Percentiles rank a stretch among this genome's conserved stretches.
Evolutionary conservation across 306 rosid genomes (phyloP).

Genomic region (Mimosa pudica): DNA sequence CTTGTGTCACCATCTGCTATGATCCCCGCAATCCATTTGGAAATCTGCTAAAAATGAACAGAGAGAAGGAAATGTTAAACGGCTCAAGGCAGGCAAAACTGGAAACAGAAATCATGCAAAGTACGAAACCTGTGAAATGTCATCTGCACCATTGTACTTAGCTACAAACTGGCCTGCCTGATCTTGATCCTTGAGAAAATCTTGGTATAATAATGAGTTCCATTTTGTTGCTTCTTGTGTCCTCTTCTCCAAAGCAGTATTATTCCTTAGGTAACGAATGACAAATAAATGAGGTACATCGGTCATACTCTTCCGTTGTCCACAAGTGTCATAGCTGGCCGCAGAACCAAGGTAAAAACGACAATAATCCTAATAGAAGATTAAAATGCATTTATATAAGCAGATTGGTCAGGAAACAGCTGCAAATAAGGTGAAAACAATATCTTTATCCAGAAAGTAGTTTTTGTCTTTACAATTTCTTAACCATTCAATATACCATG

Average conservation of each 20-base stretch:
- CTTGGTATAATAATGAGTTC: constrained; percentile 43
- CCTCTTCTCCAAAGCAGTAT: constrained; percentile 48
- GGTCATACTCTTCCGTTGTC: constrained; percentile 58
- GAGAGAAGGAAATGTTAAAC: constrained; percentile 9
- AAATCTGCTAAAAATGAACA: constrained; percentile 52
- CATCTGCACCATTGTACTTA: constrained; percentile 74
- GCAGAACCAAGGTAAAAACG: constrained; percentile 74
- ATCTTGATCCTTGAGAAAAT: constrained; percentile 61
- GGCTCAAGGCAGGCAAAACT: constrained; percentile 11
- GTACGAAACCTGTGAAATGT: constrained; percentile 61
- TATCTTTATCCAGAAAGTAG: constrained; percentile 8
- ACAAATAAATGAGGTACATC: constrained; percentile 73
- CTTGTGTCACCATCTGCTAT: constrained; percentile 83
- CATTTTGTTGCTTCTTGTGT: constrained; percentile 47
- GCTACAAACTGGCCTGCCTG: constrained; percentile 90
- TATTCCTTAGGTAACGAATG: constrained; percentile 77
- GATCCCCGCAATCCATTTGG: constrained; percentile 72
- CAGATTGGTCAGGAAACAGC: constrained; percentile 24
- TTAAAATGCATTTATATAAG: constrained; percentile 15
- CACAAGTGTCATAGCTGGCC: constrained; percentile 78
- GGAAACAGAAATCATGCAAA: background rate
- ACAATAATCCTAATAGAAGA: constrained; percentile 64
- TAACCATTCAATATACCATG: background rate
- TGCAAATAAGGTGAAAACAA: constrained; percentile 6
- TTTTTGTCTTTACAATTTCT: background rate